phyloP scores from a whole-genome alignment of 2,329 filamentous ascomycete genomes.

The Didymella keratinophila region DNA sequence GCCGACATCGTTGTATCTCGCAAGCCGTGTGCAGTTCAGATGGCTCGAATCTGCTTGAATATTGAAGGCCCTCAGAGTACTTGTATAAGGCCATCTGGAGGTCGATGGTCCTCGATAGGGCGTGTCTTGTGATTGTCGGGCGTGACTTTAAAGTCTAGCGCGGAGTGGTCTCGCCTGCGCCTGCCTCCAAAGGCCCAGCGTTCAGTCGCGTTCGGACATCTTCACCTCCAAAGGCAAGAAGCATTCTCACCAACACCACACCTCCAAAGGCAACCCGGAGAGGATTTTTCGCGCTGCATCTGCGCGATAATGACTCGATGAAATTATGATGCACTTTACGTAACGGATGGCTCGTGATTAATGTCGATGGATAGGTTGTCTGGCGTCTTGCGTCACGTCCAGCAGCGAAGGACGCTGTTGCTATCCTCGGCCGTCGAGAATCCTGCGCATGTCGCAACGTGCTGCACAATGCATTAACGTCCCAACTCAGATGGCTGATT shows the following conservation, averaged over 20 bases:
- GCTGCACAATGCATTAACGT: no score
- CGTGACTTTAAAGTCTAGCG: not conserved
- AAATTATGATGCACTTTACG: not conserved
- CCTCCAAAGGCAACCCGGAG: slow-evolving; percentile 15
- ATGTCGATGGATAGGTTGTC: no score
- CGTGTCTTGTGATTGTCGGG: slow-evolving; percentile 1
- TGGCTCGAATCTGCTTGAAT: not conserved
- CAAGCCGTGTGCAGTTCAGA: not conserved
- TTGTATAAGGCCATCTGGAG: not conserved
- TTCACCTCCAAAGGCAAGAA: slow-evolving; percentile 14
- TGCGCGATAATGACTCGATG: not conserved
- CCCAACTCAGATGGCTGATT: no score
- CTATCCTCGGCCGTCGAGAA: no score
- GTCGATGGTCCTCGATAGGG: not conserved
- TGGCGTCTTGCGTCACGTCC: no score
- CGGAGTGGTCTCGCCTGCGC: slow-evolving; percentile 1
- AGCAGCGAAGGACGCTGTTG: no score
- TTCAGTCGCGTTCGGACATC: slow-evolving; percentile 9
- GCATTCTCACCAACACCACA: slow-evolving; percentile 7
- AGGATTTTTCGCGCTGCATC: not conserved
- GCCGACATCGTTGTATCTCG: not conserved
- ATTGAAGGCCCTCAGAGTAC: not conserved
- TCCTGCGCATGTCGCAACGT: no score
- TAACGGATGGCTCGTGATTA: not conserved
- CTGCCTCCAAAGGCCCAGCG: slow-evolving; percentile 11